Base-by-base conservation (phyloP, 306 rosid genomes). In the Neltuma alba region DNA sequence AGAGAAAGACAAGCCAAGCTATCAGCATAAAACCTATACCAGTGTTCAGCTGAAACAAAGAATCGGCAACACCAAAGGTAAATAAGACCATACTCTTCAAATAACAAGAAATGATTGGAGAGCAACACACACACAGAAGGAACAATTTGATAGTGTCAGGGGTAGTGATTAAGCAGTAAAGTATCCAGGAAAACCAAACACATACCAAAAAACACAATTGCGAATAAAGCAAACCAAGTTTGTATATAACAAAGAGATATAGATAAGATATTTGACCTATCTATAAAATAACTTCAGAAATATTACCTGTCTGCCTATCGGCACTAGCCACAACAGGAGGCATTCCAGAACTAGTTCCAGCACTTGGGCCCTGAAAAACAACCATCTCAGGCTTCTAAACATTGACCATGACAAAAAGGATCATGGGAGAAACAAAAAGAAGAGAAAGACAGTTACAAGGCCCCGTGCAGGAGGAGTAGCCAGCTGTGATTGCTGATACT, bases 401-500 rank as follows among this genome's bases (percentile, higher is more conserved):
- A 62, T 40, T 62, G 52, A 9, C 23, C 60, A 83, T 14, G 21
- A 58, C 55, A 48, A 85, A 61, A 42, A 14, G 16, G 50, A 16
- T 55, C 90, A 91, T 12, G 14, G 68, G 5, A 12, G 37, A 67
- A 31, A n/a, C 34, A 45, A 50, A 50, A 50, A 73, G 4, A 8
- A 74, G 28, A 70, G 23, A 69, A 31, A 44, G 30, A 67, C 4
- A 77, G 70, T 80, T 80, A 92, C 97, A 71, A 71, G 74, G 57
- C 89, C 83, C 30, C 93, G 97, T 50, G 88, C 76, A 20, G 98
- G 92, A 72, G 95, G 97, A 57, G 94, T 83, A n/a, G 91, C 92
- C 81, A 92, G 80, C 85, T 92, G 97, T 45, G 97, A 92, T 72
- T 92, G 97, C 83, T 92, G 97, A 83, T 92, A 92, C 91, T 92